Evolutionary conservation across 2,329 filamentous ascomycete genomes (phyloP).

Genomic region (Coleophoma cylindrospora): DNA sequence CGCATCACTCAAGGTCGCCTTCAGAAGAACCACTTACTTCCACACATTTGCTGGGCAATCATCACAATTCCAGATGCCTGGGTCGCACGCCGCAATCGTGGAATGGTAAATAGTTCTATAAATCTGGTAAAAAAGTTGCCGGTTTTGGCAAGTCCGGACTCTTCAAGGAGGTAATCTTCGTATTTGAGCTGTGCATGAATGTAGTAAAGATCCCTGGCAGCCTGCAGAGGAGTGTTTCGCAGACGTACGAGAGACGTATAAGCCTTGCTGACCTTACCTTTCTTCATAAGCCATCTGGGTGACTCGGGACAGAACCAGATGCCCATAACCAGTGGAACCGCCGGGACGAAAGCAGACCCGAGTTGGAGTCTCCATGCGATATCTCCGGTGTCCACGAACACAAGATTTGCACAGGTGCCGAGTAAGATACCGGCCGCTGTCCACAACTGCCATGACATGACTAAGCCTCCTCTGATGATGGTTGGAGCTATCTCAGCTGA

Average conservation of each 20-base stretch:
- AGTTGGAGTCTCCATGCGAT: slow-evolving; percentile 59
- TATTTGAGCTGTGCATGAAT: slow-evolving; percentile 45
- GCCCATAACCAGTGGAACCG: slow-evolving; percentile 49
- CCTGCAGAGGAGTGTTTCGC: slow-evolving; percentile 53
- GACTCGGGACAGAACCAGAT: slow-evolving; percentile 62
- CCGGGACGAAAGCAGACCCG: slow-evolving; percentile 56
- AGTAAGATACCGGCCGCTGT: slow-evolving; percentile 56
- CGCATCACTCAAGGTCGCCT: neutral
- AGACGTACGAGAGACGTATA: slow-evolving; percentile 55
- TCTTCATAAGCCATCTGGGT: slow-evolving; percentile 54
- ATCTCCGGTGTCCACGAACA: slow-evolving; percentile 43
- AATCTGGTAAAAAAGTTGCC: slow-evolving; percentile 59
- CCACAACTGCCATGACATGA: slow-evolving; percentile 76
- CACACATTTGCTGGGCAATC: slow-evolving; percentile 36
- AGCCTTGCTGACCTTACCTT: slow-evolving; percentile 37
- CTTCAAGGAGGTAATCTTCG: slow-evolving; percentile 18
- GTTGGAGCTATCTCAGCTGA: slow-evolving; percentile 48
- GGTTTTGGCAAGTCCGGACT: slow-evolving; percentile 35
- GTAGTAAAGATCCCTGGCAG: slow-evolving; percentile 58
- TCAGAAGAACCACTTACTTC: slow-evolving; percentile 4
- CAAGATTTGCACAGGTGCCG: slow-evolving; percentile 29
- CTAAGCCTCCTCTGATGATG: slow-evolving; percentile 51
- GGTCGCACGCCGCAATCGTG: slow-evolving; percentile 66
- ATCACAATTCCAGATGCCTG: slow-evolving; percentile 75
- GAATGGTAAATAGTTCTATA: slow-evolving; percentile 62